These are phyloP conservation scores for Collariella sp. DNA, from an alignment of 495 filamentous ascomycete species.

Conservation along the genomic window DNA sequence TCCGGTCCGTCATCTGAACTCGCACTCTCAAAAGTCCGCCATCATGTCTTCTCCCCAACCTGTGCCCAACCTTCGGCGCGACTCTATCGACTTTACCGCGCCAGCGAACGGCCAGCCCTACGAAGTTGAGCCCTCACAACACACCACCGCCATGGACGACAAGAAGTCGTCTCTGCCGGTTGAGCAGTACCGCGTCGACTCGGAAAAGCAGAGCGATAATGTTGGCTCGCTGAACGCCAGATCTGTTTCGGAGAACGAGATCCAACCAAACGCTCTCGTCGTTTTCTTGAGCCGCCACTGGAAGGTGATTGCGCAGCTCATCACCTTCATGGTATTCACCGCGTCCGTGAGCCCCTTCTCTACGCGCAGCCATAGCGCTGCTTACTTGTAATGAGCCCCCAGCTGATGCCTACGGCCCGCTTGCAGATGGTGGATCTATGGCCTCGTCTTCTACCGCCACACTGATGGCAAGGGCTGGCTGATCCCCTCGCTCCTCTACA, in stretches of 20 bases:
- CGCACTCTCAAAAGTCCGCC: not conserved
- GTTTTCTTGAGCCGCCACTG: slow-evolving; percentile 6
- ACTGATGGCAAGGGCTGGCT: slow-evolving; percentile 70
- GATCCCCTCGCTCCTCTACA: slow-evolving; percentile 74
- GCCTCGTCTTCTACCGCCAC: slow-evolving; percentile 64
- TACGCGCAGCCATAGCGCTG: not conserved
- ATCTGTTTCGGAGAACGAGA: not conserved
- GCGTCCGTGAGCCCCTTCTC: slow-evolving; percentile 16
- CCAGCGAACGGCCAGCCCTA: not conserved
- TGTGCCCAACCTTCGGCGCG: not conserved
- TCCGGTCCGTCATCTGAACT: not conserved
- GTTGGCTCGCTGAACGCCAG: slow-evolving; percentile 18
- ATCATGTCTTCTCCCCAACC: not conserved
- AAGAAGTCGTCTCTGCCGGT: slow-evolving; percentile 5
- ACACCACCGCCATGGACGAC: slow-evolving; percentile 2
- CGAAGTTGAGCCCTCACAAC: not conserved
- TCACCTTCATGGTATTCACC: slow-evolving; percentile 16
- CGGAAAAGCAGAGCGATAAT: slow-evolving; percentile 21
- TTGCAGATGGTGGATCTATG: slow-evolving; percentile 79
- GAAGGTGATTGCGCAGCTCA: slow-evolving; percentile 12
- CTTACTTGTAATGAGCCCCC: not conserved
- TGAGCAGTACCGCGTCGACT: slow-evolving; percentile 15
- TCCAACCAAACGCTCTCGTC: not conserved
- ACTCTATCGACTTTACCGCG: slow-evolving; percentile 8
- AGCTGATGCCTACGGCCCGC: slow-evolving; percentile 4